These are phyloP conservation scores for Basipetospora chlamydospora DNA, from an alignment of 2,329 filamentous ascomycete species.

Conservation along the genomic window DNA sequence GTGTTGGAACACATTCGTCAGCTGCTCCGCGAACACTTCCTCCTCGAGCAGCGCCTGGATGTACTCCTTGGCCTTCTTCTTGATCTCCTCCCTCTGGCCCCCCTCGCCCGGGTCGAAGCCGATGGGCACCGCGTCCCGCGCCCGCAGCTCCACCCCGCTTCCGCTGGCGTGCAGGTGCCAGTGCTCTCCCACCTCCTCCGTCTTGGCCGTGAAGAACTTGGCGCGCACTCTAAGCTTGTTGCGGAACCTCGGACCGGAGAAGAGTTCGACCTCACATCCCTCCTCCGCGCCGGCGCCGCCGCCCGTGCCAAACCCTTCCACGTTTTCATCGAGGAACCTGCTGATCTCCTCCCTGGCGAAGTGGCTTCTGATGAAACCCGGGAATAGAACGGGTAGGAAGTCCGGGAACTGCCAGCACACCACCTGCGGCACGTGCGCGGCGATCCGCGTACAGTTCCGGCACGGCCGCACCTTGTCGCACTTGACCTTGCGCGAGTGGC, in stretches of 20 bases:
- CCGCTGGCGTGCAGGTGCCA: constrained; percentile 28
- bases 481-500: constrained; percentile 43
- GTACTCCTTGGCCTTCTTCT: constrained; percentile 32
- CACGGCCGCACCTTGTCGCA: constrained; percentile 42
- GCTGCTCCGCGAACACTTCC: constrained; percentile 30
- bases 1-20: constrained; percentile 30
- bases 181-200: constrained; percentile 32
- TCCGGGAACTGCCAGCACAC: constrained; percentile 46
- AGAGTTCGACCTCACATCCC: constrained; percentile 30
- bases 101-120: constrained; percentile 29
- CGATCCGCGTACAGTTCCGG: constrained; percentile 40
- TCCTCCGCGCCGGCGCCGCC: constrained; percentile 27
- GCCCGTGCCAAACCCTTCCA: constrained; percentile 26
- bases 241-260: constrained; percentile 28
- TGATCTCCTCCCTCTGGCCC: constrained; percentile 28
- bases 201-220: constrained; percentile 36
- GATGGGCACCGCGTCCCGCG: constrained; percentile 31
- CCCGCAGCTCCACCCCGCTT: constrained; percentile 24
- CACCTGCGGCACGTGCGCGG: constrained; percentile 32
- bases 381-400: constrained; percentile 37
- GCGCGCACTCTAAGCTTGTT: constrained; percentile 31
- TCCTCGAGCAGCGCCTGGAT: constrained; percentile 33
- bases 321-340: constrained; percentile 32
- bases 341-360: constrained; percentile 34
- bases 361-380: constrained; percentile 34